Conservation (phyloP, 2,329 filamentous ascomycete species). For the Ophiostoma australiae region DNA sequence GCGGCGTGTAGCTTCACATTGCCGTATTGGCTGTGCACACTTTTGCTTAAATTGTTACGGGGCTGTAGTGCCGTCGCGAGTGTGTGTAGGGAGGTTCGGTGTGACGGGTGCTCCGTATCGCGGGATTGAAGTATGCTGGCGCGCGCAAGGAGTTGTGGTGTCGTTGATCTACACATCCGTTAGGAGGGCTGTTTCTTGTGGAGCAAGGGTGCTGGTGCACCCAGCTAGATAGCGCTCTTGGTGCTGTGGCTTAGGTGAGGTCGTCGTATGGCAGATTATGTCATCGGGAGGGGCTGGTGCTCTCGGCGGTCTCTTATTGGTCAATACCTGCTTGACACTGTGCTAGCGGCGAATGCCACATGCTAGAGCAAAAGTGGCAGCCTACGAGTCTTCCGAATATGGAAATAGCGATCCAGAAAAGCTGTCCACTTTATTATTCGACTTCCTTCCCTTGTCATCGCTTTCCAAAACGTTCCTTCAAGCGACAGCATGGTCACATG, state of each 20-base stretch:
- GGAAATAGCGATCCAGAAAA: slow-evolving; percentile 13
- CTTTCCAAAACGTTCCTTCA: slow-evolving; percentile 4
- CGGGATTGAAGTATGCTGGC: not conserved
- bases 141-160: slow-evolving; percentile 4
- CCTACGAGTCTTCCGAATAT: slow-evolving; percentile 8
- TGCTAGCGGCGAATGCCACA: slow-evolving; percentile 3
- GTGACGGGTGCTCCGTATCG: not conserved
- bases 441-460: not conserved
- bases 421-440: not conserved
- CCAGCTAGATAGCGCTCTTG: not conserved
- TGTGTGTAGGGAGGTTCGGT: not conserved
- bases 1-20: not conserved
- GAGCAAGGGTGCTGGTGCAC: not conserved
- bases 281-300: slow-evolving; percentile 15
- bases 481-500: slow-evolving; percentile 17
- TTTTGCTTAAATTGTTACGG: too few relatives aligned
- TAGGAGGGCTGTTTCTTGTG: slow-evolving; percentile 3
- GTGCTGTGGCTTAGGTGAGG: slow-evolving; percentile 19
- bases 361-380: slow-evolving; percentile 16
- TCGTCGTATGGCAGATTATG: not conserved
- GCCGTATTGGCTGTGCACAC: not conserved
- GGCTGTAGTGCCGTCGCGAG: not conserved
- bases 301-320: not conserved
- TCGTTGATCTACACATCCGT: slow-evolving; percentile 1
- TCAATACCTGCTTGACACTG: not conserved